A percentile compares a stretch with the other conserved stretches of the same genome.
These are phyloP conservation scores for Hyparrhenia diplandra DNA, from an alignment of 176 grass and related monocot species.

Conservation along the genomic window DNA sequence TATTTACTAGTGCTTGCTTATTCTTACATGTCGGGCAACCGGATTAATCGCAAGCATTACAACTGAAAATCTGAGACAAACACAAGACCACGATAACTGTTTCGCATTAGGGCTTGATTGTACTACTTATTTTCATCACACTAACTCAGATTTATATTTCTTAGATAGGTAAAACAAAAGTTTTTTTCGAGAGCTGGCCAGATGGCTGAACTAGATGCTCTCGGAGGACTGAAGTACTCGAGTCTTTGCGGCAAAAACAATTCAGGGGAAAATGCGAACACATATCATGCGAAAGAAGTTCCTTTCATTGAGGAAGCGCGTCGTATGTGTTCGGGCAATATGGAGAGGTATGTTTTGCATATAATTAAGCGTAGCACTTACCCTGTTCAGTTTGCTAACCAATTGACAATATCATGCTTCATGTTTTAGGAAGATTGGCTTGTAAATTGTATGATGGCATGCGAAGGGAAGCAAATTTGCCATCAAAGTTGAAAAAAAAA, in stretches of 20 bases:
- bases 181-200: slow-evolving; percentile 97
- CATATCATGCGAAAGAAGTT: slow-evolving; percentile 89
- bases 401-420: slow-evolving; percentile 16
- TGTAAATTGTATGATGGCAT: slow-evolving; percentile 72
- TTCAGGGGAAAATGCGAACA: slow-evolving; percentile 92
- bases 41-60: not conserved
- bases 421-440: slow-evolving; percentile 79
- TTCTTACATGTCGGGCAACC: not conserved
- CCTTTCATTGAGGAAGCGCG: slow-evolving; percentile 71
- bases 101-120: not conserved
- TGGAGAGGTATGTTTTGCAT: slow-evolving; percentile 86
- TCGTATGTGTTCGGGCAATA: slow-evolving; percentile 76
- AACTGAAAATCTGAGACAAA: not conserved
- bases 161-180: slow-evolving; percentile 98
- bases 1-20: not conserved
- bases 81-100: not conserved
- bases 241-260: slow-evolving; percentile 78
- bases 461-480: slow-evolving; percentile 73
- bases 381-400: slow-evolving; percentile 16
- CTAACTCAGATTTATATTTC: slow-evolving; percentile 32
- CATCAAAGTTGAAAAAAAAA: slow-evolving; percentile 92
- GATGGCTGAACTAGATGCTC: slow-evolving; percentile 98
- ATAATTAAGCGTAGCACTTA: not conserved
- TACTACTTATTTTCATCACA: slow-evolving; percentile 17
- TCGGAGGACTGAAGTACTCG: slow-evolving; percentile 92